Conservation (phyloP, 345 rosid genomes). For the Syzygium aqueum region DNA sequence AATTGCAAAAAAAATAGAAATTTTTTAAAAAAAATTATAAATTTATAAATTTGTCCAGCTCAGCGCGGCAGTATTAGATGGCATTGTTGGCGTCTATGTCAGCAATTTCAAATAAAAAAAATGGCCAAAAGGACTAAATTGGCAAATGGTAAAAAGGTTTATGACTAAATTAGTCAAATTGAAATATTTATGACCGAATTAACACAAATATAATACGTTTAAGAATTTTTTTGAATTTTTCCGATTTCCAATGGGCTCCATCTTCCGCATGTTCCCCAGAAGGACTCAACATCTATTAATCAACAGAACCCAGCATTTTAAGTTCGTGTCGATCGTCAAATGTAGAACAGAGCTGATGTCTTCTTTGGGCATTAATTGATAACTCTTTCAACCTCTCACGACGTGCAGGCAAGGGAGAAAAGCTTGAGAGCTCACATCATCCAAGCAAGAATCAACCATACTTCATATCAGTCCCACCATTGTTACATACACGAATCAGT, state of each 20-base stretch:
- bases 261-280: background rate
- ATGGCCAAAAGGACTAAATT: too few species aligned
- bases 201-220: too few species aligned
- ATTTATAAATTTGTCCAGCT: too few species aligned
- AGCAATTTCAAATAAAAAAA: too few species aligned
- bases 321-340: background rate
- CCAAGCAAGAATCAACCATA: background rate
- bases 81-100: too few species aligned
- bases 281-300: background rate
- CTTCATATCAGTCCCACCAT: background rate
- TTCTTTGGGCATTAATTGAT: background rate
- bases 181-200: too few species aligned
- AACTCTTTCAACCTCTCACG: background rate
- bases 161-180: too few species aligned
- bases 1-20: too few species aligned
- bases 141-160: too few species aligned
- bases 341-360: background rate
- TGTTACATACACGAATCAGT: background rate
- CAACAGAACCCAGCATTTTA: background rate
- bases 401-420: slow-evolving; percentile 5
- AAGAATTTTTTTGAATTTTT: too few species aligned
- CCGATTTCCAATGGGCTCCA: background rate
- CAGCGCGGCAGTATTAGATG: too few species aligned
- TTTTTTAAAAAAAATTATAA: too few species aligned
- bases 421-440: slow-evolving; percentile 13